These are phyloP conservation scores for Plectosphaerella sp. DNA, from an alignment of 2,329 filamentous ascomycete genomes.

Conservation along the genomic window DNA sequence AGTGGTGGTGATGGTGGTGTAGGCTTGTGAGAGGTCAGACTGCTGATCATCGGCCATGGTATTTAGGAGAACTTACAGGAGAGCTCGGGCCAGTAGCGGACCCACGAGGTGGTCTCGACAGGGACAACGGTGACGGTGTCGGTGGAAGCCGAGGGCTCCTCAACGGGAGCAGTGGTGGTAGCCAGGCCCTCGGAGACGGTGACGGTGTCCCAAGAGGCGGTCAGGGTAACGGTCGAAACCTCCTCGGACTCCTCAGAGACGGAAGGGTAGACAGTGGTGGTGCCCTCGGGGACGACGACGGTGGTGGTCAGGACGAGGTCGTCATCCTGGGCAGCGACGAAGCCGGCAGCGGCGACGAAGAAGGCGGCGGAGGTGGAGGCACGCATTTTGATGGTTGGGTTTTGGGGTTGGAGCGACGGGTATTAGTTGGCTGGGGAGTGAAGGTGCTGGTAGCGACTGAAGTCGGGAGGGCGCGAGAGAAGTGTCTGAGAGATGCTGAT, in stretches of 20 bases:
- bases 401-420: not conserved
- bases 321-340: slow-evolving; percentile 15
- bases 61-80: not conserved
- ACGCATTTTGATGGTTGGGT: slow-evolving; percentile 13
- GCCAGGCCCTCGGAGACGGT: slow-evolving; percentile 1
- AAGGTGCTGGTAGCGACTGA: not conserved
- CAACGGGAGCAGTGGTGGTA: slow-evolving; percentile 5
- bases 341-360: slow-evolving; percentile 7
- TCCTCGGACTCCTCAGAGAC: not conserved
- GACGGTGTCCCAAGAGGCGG: not conserved
- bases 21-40: slow-evolving; percentile 2
- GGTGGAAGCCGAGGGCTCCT: slow-evolving; percentile 1
- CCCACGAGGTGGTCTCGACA: slow-evolving; percentile 2
- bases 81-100: slow-evolving; percentile 1
- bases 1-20: slow-evolving; percentile 7
- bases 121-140: slow-evolving; percentile 8
- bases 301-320: slow-evolving; percentile 11
- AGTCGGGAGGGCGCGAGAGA: not conserved
- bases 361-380: slow-evolving; percentile 16
- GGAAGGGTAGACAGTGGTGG: not conserved
- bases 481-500: not conserved
- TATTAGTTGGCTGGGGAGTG: not conserved
- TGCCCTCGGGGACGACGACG: slow-evolving; percentile 6
- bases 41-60: not conserved
- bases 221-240: not conserved